Evolutionary conservation across 2,329 filamentous ascomycete genomes (phyloP).

Genomic region (Pseudogymnoascus sp.): DNA sequence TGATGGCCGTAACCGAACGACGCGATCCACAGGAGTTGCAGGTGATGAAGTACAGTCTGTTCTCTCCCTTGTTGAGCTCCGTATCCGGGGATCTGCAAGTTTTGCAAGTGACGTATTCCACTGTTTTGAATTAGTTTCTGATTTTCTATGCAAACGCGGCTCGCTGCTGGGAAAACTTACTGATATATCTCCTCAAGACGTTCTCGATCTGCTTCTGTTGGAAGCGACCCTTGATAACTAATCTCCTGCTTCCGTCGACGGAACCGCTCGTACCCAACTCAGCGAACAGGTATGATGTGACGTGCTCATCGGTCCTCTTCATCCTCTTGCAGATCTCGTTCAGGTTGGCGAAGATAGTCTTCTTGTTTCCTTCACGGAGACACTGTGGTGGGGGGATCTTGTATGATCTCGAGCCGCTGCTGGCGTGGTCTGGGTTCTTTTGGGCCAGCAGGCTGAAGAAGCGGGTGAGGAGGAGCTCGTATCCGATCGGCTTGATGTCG

Average conservation of each 20-base stretch:
- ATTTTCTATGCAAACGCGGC: not conserved
- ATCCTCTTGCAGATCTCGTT: conserved; percentile 98
- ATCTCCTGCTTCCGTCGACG: conserved; percentile 81
- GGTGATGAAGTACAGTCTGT: conserved; percentile 97
- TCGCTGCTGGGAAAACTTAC: conserved; percentile 40
- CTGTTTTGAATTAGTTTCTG: conserved; percentile 22
- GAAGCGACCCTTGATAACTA: conserved; percentile 99
- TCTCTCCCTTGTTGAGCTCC: conserved; percentile 96
- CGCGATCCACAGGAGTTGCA: conserved; percentile 82
- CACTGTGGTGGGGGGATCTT: conserved; percentile 99
- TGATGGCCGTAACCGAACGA: conserved; percentile 92
- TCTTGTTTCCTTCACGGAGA: conserved; percentile 99
- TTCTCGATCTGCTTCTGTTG: conserved; percentile 99
- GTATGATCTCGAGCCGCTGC: conserved; percentile 85
- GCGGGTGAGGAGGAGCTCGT: conserved; percentile 74
- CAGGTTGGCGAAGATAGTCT: conserved; percentile 99
- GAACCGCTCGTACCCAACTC: conserved; percentile 96
- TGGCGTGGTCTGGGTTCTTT: conserved; percentile 92
- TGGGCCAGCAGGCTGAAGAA: conserved; percentile 94
- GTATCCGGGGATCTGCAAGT: conserved; percentile 93
- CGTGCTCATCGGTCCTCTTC: conserved; percentile 97
- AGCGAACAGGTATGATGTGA: conserved; percentile 93
- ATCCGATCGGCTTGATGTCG: conserved; percentile 53
- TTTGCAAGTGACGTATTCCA: conserved; percentile 98
- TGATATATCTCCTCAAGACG: conserved; percentile 89